Base-by-base conservation (phyloP, 441 rosid genomes). In the Eruca vesicaria region DNA sequence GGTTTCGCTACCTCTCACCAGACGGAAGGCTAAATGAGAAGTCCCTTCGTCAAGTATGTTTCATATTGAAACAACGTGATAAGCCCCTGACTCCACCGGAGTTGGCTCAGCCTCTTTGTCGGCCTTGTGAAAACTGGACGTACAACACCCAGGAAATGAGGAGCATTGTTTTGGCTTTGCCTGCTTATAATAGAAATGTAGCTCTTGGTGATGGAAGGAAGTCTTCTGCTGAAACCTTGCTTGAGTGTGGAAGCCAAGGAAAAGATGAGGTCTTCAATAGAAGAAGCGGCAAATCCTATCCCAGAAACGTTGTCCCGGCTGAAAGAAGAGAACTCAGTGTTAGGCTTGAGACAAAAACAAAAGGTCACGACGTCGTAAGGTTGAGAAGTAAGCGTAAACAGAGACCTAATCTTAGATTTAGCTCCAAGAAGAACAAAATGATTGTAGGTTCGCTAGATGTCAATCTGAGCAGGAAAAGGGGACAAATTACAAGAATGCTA, bases 1-100 rank as follows among this genome's bases (percentile, higher is more conserved):
- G 86, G 73, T 14, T 79, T 2, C 93, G 97, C 55, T 94, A 87
- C 76, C 35, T 53, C 57, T 87, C 98, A 56, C 98, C 97, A 63
- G 75, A 77, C 48, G 89, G 94, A 38, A 81, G 75, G 72, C 62
- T 63, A 16, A 29, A 21, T 78, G 79, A 84, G 81, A 32, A 79
- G 58, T 92, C 97, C 73, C 90, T 94, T 79, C 72, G 55, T 61
- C 76, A 60, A 72, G 85, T 82, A 32, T 92, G 97, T 76, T 68
- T 63, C 35, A 53, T 56, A 72, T 70, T 90, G 76, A 64, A 9
- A 15, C 38, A 77, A 71, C n/a, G 48, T 7, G 81, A 66, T 67
- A 23, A 72, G 15, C n/a, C 26, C 5, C 18, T 33, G 66, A 63
- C 59, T 21, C 70, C 32, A 71, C 57, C 66, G 58, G 43, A 38